Conservation (phyloP, 2,329 filamentous ascomycete species). For the Colletotrichum falcatum region DNA sequence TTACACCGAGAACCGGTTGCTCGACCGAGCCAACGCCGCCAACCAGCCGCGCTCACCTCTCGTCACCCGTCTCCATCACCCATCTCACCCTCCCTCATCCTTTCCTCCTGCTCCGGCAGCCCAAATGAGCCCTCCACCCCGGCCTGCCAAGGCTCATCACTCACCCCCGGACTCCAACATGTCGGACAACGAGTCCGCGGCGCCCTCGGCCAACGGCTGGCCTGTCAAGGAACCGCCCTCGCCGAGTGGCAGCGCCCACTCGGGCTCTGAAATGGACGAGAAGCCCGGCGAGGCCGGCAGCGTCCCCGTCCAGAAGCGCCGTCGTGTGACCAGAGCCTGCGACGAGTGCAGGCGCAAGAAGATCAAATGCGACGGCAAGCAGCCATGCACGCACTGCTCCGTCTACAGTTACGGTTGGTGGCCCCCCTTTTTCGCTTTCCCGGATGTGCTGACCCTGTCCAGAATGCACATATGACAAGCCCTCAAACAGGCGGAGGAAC, state of each 20-base stretch:
- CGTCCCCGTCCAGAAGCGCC: slow-evolving; percentile 78
- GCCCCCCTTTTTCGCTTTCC: neutral
- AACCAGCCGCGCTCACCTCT: neutral
- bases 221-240: slow-evolving; percentile 51
- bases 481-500: slow-evolving; percentile 90
- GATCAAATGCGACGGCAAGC: slow-evolving; percentile 89
- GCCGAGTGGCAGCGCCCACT: slow-evolving; percentile 57
- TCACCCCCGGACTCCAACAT: slow-evolving; percentile 47
- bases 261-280: slow-evolving; percentile 57
- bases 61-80: neutral
- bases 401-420: slow-evolving; percentile 97
- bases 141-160: slow-evolving; percentile 39
- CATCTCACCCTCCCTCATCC: neutral
- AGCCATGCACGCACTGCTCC: slow-evolving; percentile 94
- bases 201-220: slow-evolving; percentile 52
- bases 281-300: slow-evolving; percentile 49
- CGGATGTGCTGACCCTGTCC: slow-evolving; percentile 43
- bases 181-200: slow-evolving; percentile 58
- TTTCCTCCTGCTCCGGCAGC: slow-evolving; percentile 28
- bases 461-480: slow-evolving; percentile 97
- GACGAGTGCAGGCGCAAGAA: slow-evolving; percentile 88
- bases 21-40: slow-evolving; percentile 25
- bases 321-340: slow-evolving; percentile 83
- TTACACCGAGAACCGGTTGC: slow-evolving; percentile 40
- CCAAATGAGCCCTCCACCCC: slow-evolving; percentile 38